Conservation (phyloP, 768 basidiomycete genomes). For the Suillus ampliporus region DNA sequence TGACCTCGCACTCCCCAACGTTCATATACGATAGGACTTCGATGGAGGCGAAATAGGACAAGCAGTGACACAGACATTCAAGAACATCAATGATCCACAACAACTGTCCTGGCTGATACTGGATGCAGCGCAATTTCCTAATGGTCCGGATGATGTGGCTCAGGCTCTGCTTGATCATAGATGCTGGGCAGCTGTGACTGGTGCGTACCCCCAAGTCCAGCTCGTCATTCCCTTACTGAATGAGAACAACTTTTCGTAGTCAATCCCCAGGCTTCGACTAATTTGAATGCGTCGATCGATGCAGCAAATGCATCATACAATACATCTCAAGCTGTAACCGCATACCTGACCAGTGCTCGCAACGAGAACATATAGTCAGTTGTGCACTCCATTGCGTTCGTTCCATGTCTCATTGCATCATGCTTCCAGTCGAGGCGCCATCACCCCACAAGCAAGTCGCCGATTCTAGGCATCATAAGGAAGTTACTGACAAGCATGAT, state of each 20-base stretch:
- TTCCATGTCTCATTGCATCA: background rate
- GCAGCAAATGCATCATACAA: constrained; percentile 51
- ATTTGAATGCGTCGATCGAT: constrained; percentile 43
- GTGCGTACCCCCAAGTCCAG: constrained; percentile 41
- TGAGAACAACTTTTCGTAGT: constrained; percentile 33
- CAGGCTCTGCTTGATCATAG: constrained; percentile 52
- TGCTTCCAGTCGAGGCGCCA: constrained; percentile 23
- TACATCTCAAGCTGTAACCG: constrained; percentile 54
- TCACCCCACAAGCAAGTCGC: constrained; percentile 16
- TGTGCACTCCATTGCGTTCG: background rate
- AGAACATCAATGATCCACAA: constrained; percentile 30
- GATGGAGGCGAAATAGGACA: constrained; percentile 60
- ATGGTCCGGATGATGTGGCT: constrained; percentile 49
- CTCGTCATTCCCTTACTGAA: constrained; percentile 1
- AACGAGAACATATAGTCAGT: constrained; percentile 66
- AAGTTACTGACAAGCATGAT: background rate
- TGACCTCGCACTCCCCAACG: background rate
- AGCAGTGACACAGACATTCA: constrained; percentile 46
- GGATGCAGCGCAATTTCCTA: constrained; percentile 49
- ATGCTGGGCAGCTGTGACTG: constrained; percentile 59
- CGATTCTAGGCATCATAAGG: constrained; percentile 13
- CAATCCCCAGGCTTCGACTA: constrained; percentile 45
- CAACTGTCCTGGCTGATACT: constrained; percentile 53
- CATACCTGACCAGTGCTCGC: constrained; percentile 53
- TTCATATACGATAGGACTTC: constrained; percentile 52